phyloP scores from a whole-genome alignment of 257 asterid genomes.

The Fraxinus anomala region DNA sequence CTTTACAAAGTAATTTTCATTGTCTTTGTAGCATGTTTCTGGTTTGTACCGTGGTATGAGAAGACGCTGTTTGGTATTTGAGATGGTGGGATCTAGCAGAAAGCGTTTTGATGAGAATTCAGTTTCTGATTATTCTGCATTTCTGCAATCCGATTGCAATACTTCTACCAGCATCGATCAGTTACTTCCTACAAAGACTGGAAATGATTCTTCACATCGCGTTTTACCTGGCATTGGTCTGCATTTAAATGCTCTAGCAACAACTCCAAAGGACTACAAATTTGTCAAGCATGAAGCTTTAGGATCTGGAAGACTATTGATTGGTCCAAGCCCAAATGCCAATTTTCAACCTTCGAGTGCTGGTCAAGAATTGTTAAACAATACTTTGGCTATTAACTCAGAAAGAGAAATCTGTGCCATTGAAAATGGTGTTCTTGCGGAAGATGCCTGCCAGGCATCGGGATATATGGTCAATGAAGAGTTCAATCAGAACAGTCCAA shows the following conservation, averaged over 20 bases:
- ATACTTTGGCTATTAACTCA: slow-evolving; percentile 36
- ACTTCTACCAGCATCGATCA: slow-evolving; percentile 38
- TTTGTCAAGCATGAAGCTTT: slow-evolving; percentile 51
- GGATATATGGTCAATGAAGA: slow-evolving; percentile 53
- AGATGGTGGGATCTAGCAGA: slow-evolving; percentile 66
- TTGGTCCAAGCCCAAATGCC: slow-evolving; percentile 55
- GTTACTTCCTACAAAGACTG: slow-evolving; percentile 29
- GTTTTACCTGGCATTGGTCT: slow-evolving; percentile 84
- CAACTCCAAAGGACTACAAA: slow-evolving; percentile 65
- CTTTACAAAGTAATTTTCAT: not conserved
- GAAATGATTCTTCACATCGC: slow-evolving; percentile 49
- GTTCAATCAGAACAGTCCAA: slow-evolving; percentile 71
- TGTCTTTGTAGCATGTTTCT: slow-evolving; percentile 56
- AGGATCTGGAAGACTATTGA: slow-evolving; percentile 56
- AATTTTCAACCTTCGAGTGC: slow-evolving; percentile 40
- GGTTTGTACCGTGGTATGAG: slow-evolving; percentile 86
- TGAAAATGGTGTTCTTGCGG: slow-evolving; percentile 45
- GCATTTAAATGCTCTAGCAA: slow-evolving; percentile 85
- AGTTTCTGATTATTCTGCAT: slow-evolving; percentile 42
- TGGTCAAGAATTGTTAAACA: slow-evolving; percentile 43
- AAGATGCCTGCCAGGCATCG: slow-evolving; percentile 50
- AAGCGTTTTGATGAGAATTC: slow-evolving; percentile 53
- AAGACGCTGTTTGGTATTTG: slow-evolving; percentile 87
- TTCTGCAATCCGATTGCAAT: slow-evolving; percentile 42
- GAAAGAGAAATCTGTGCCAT: slow-evolving; percentile 41